Conservation (phyloP, 495 filamentous ascomycete genomes). For the Talaromyces thailandensis region DNA sequence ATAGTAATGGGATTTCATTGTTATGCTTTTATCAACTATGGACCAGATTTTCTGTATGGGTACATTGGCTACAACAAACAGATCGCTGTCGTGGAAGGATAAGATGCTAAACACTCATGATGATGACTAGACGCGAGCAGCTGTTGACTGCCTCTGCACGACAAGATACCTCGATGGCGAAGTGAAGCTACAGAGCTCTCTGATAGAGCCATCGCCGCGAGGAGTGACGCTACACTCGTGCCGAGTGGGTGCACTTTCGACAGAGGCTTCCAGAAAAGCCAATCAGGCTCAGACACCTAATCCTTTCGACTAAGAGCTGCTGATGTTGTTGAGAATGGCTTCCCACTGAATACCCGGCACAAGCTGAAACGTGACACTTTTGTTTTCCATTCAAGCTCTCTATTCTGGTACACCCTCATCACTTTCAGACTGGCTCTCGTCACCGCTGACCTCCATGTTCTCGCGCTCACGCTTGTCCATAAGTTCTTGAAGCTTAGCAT, state of each 20-base stretch:
- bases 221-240: neutral
- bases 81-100: neutral
- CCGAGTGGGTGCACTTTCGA: neutral
- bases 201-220: neutral
- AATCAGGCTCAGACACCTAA: neutral
- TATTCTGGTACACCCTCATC: constrained; percentile 60
- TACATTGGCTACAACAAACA: neutral
- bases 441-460: constrained; percentile 92
- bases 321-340: neutral
- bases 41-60: neutral
- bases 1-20: neutral
- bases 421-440: constrained; percentile 88
- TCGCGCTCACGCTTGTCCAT: constrained; percentile 99
- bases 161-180: neutral
- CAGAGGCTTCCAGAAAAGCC: neutral
- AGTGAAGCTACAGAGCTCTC: neutral
- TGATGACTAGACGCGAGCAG: neutral
- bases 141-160: neutral
- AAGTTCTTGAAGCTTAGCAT: constrained; percentile 89
- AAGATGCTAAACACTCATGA: neutral
- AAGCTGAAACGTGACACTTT: constrained; percentile 2
- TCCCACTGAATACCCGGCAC: neutral
- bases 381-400: neutral
- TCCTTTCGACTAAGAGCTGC: neutral
- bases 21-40: neutral